Percentiles rank a stretch among this genome's conserved stretches.
These are phyloP conservation scores for Thelonectria rubi DNA, from an alignment of 2,329 filamentous ascomycete genomes.

Conservation along the genomic window DNA sequence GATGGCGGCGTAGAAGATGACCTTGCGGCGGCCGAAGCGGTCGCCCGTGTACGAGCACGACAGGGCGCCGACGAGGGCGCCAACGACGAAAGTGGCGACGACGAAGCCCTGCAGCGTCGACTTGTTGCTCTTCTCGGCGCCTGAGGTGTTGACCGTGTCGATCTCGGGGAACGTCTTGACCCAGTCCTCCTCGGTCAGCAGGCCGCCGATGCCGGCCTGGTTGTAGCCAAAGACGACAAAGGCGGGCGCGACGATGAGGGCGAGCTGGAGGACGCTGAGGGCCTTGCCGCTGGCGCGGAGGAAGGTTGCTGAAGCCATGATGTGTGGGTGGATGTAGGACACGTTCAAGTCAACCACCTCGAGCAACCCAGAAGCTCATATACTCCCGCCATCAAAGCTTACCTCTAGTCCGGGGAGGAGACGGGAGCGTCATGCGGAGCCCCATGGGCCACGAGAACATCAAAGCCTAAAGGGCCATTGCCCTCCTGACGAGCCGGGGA, in stretches of 20 bases:
- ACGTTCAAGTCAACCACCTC: background rate
- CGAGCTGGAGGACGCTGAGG: conserved; percentile 44
- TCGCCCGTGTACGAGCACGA: conserved; percentile 59
- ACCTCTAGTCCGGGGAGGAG: background rate
- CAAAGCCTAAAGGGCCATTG: background rate
- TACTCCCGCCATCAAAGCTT: background rate
- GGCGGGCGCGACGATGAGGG: conserved; percentile 53
- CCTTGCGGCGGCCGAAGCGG: conserved; percentile 62
- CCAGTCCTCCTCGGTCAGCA: conserved; percentile 71
- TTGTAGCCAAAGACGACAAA: conserved; percentile 64
- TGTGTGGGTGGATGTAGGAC: background rate
- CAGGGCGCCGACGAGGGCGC: conserved; percentile 63
- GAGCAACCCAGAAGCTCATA: background rate
- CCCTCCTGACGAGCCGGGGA: background rate
- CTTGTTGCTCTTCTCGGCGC: conserved; percentile 48
- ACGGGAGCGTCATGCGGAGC: conserved; percentile 16
- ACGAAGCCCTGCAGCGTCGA: conserved; percentile 56
- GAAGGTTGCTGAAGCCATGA: conserved; percentile 17
- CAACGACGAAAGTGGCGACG: conserved; percentile 62
- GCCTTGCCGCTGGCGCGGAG: conserved; percentile 24
- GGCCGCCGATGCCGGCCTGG: conserved; percentile 74
- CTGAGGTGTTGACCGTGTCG: conserved; percentile 58
- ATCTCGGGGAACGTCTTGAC: conserved; percentile 61
- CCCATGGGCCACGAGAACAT: conserved; percentile 21
- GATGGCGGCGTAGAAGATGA: conserved; percentile 61